A percentile compares a stretch with the other conserved stretches of the same genome.
Conservation (phyloP, 2,329 filamentous ascomycete genomes). For the Fusarium luffae region DNA sequence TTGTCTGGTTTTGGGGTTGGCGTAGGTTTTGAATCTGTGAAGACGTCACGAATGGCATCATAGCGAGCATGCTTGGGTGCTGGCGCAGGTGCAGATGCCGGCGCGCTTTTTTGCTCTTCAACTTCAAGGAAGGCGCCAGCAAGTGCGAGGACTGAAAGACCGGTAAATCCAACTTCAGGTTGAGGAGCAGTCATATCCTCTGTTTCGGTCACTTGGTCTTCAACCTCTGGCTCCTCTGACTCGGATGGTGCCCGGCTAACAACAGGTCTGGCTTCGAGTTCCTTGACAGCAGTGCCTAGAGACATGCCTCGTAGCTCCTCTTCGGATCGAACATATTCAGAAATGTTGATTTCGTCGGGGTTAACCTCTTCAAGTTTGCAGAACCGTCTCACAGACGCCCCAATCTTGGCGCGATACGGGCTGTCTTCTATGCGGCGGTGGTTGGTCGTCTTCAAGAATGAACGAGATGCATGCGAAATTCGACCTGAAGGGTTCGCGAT, state of each 20-base stretch:
- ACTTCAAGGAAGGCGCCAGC: conserved; percentile 49
- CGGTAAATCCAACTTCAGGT: conserved; percentile 44
- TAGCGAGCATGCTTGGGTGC: conserved; percentile 49
- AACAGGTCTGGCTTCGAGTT: conserved; percentile 48
- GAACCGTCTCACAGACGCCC: conserved; percentile 51
- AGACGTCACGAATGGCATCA: conserved; percentile 56
- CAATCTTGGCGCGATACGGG: conserved; percentile 51
- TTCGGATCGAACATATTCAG: conserved; percentile 50
- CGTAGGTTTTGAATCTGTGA: conserved; percentile 52
- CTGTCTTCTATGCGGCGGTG: conserved; percentile 50
- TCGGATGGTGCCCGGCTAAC: conserved; percentile 45
- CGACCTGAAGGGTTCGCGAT: conserved; percentile 60
- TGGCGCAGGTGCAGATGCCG: conserved; percentile 30
- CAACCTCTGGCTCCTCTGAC: conserved; percentile 42
- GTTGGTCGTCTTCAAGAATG: conserved; percentile 52
- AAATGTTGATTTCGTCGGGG: conserved; percentile 48
- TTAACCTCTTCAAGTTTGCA: conserved; percentile 52
- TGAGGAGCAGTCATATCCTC: conserved; percentile 41
- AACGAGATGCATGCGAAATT: conserved; percentile 62
- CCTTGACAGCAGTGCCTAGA: conserved; percentile 51
- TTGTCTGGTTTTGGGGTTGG: conserved; percentile 42
- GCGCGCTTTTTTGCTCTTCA: conserved; percentile 43
- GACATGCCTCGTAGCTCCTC: conserved; percentile 51
- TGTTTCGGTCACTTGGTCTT: conserved; percentile 38
- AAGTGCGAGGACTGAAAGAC: conserved; percentile 48